Base-by-base conservation (phyloP, 441 rosid species). In the Adansonia madagascariensis region DNA sequence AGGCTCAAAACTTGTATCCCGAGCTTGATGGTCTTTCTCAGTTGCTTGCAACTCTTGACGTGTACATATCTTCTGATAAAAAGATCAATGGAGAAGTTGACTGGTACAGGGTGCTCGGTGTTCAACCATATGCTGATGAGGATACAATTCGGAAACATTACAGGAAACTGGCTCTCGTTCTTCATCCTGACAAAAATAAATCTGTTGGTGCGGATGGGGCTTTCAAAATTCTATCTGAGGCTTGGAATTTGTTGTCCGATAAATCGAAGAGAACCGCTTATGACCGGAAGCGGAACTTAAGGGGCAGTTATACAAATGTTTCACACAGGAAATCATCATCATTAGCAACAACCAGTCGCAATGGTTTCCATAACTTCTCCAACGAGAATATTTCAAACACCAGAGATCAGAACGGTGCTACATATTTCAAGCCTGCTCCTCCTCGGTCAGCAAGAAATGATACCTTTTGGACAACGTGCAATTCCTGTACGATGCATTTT, bases 391-490 rank as follows among this genome's bases (percentile, higher is more conserved):
- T 22, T 49, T 49, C 57, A 3, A 69, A 73, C 67, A 76, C 74
- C 43, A 78, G 75, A 77, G 59, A 68, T 80, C 75, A 72, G 10
- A 82, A 71, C 55, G 64, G 79, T 76, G 81, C 79, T 64, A 22
- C 72, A 8, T 69, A 71, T 67, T 78, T 78, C n/a, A 77, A 66
- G 1, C 46, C 69, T 67, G 80, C 83, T 55, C 60, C 85, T 68
- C 41, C 67, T 60, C 78, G 8, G 44, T 52, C 77, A 46, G 55
- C 46, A 15, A 73, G 53, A 35, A 63, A 43, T 7, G 77, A 66
- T 60, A 75, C 92, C 27, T 90, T 90, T 83, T 90, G 94, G 94
- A 90, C 92, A 24, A 79, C 71, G 46, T 90, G 94, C 75, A 77
- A 44, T 71, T 71, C 82, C 60, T 90, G 94, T 82, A 84, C 47